These are phyloP conservation scores for Ophiocordyceps unilateralis DNA, from an alignment of 2,329 filamentous ascomycete species.

Conservation along the genomic window DNA sequence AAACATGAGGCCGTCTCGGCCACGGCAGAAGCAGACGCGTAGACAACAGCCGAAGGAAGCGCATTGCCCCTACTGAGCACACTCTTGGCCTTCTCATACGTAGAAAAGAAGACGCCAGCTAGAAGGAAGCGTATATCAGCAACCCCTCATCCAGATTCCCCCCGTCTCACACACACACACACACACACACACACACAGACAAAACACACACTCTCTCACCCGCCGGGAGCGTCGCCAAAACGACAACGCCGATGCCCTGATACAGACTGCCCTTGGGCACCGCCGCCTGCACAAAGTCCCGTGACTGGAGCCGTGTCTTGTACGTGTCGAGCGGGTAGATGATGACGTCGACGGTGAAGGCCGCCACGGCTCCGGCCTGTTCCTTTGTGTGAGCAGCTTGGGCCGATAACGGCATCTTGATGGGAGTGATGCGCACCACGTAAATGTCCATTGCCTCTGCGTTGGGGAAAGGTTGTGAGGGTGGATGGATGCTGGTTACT, in stretches of 20 bases:
- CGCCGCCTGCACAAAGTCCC: neutral
- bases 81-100: slow-evolving; percentile 63
- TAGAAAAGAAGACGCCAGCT: slow-evolving; percentile 54
- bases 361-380: slow-evolving; percentile 70
- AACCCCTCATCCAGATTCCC: no score
- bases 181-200: no score
- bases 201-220: slow-evolving; percentile 35
- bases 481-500: neutral
- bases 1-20: slow-evolving; percentile 76
- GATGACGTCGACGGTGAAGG: slow-evolving; percentile 70
- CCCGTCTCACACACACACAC: no score
- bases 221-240: slow-evolving; percentile 76
- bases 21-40: slow-evolving; percentile 54
- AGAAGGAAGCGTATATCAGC: neutral
- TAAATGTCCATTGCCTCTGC: slow-evolving; percentile 14
- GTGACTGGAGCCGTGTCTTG: slow-evolving; percentile 62
- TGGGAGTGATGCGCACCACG: slow-evolving; percentile 6
- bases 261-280: slow-evolving; percentile 34
- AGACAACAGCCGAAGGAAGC: slow-evolving; percentile 51
- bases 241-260: slow-evolving; percentile 71
- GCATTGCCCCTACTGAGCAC: slow-evolving; percentile 34
- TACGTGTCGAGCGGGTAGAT: slow-evolving; percentile 81
- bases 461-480: neutral
- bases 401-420: no score
- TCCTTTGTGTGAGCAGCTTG: no score